A percentile compares a stretch with the other conserved stretches of the same genome.
These are phyloP conservation scores for Lentinula boryana DNA, from an alignment of 768 basidiomycete genomes.

Conservation along the genomic window DNA sequence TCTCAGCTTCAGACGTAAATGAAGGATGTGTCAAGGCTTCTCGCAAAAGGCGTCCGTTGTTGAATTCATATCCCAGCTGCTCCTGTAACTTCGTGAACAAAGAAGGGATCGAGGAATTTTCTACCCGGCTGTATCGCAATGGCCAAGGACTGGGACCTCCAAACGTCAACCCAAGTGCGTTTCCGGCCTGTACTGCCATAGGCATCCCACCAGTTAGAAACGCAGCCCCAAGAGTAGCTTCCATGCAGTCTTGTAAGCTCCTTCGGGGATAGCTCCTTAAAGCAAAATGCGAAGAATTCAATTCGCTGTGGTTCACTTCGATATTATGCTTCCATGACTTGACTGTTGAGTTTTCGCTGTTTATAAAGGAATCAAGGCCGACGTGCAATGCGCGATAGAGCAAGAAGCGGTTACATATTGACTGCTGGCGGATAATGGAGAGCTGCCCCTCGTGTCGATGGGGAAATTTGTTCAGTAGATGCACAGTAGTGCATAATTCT, in stretches of 20 bases:
- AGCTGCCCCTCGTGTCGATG: constrained; percentile 83
- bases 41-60: constrained; percentile 52
- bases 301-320: constrained; percentile 26
- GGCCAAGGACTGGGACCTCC: constrained; percentile 70
- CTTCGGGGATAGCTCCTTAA: constrained; percentile 53
- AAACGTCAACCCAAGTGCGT: constrained; percentile 60
- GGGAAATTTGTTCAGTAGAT: constrained; percentile 72
- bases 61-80: constrained; percentile 65
- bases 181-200: constrained; percentile 61
- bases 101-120: constrained; percentile 29
- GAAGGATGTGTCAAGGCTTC: constrained; percentile 89
- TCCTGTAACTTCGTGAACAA: constrained; percentile 56
- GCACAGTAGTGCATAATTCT: constrained; percentile 68
- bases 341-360: constrained; percentile 47
- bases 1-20: constrained; percentile 41
- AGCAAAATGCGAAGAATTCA: constrained; percentile 24
- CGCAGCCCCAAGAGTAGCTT: constrained; percentile 75
- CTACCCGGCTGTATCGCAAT: constrained; percentile 38
- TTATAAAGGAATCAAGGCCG: constrained; percentile 58
- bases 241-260: constrained; percentile 85
- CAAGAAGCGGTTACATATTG: constrained; percentile 67
- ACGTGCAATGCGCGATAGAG: constrained; percentile 60
- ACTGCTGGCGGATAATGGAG: constrained; percentile 52
- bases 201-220: constrained; percentile 69
- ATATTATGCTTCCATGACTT: constrained; percentile 55